Percentiles rank a stretch among this genome's conserved stretches.
phyloP scores from a whole-genome alignment of 2,329 filamentous ascomycete species.

The Penicillium decumbens region DNA sequence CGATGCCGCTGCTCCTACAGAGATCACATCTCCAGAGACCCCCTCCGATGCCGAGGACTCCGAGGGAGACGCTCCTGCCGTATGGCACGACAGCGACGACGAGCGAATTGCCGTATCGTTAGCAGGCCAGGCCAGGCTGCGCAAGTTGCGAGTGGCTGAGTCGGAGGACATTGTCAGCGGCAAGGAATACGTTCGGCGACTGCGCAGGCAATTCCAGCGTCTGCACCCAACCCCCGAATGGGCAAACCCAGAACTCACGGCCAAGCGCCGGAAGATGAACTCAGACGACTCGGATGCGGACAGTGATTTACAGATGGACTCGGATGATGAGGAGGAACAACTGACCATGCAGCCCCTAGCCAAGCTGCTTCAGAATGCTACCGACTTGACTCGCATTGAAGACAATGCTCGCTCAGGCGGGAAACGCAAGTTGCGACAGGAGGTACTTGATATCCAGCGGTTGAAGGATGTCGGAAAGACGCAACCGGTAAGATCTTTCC shows the following conservation, averaged over 20 bases:
- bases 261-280: constrained; percentile 43
- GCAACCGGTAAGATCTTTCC: constrained; percentile 55
- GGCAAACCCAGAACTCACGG: constrained; percentile 50
- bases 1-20: constrained; percentile 39
- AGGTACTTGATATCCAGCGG: constrained; percentile 84
- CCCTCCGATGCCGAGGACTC: constrained; percentile 37
- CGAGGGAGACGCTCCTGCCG: constrained; percentile 31
- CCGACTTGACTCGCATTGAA: constrained; percentile 55
- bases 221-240: constrained; percentile 60
- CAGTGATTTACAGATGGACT: constrained; percentile 53
- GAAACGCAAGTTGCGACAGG: constrained; percentile 71
- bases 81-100: constrained; percentile 94
- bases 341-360: constrained; percentile 73
- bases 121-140: constrained; percentile 66
- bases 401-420: constrained; percentile 50
- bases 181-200: constrained; percentile 73
- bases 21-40: constrained; percentile 34
- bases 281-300: constrained; percentile 37
- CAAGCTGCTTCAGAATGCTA: constrained; percentile 69
- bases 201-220: constrained; percentile 70
- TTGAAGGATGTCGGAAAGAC: constrained; percentile 76
- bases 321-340: constrained; percentile 56
- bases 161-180: constrained; percentile 82
- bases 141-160: constrained; percentile 76
- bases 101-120: constrained; percentile 81